phyloP scores from a whole-genome alignment of 1,284 basidiomycete genomes.

The Boletellus dicymbophilus region DNA sequence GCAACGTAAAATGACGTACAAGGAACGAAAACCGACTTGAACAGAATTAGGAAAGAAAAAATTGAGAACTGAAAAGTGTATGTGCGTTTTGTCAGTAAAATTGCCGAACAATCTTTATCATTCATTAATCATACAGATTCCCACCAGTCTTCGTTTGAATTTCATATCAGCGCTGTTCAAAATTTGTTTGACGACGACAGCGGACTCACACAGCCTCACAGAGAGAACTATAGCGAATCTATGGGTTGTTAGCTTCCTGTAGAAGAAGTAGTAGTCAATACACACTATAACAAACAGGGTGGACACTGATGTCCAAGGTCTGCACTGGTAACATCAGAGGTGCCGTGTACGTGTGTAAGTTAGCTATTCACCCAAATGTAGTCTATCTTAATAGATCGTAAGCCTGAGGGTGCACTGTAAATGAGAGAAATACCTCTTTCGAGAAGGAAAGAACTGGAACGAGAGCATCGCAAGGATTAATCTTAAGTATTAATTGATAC shows the following conservation, averaged over 20 bases:
- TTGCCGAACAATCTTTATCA: not conserved
- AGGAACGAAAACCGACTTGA: not conserved
- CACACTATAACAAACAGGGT: constrained; percentile 10
- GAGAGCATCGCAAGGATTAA: not conserved
- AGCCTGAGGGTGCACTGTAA: not conserved
- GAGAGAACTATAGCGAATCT: constrained; percentile 17
- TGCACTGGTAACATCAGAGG: not conserved
- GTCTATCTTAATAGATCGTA: constrained; percentile 4
- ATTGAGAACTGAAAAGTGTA: not conserved
- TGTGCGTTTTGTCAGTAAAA: not conserved
- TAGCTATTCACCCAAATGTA: constrained; percentile 10
- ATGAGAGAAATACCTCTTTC: constrained; percentile 1
- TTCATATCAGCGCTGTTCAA: not conserved
- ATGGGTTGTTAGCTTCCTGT: too few species aligned
- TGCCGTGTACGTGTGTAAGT: too few species aligned
- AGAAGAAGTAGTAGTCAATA: not conserved
- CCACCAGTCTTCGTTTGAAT: not conserved
- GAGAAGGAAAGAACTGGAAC: constrained; percentile 8
- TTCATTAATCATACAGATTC: not conserved
- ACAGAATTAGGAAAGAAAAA: not conserved
- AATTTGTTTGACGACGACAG: not conserved
- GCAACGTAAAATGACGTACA: not conserved
- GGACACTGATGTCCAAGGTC: constrained; percentile 9
- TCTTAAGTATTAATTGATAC: not conserved
- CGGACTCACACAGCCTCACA: not conserved